Evolutionary conservation across 1,284 basidiomycete species (phyloP), one percentile per base, ranked within the genome.

Genomic region (Apiotrichum laibachii): DNA sequence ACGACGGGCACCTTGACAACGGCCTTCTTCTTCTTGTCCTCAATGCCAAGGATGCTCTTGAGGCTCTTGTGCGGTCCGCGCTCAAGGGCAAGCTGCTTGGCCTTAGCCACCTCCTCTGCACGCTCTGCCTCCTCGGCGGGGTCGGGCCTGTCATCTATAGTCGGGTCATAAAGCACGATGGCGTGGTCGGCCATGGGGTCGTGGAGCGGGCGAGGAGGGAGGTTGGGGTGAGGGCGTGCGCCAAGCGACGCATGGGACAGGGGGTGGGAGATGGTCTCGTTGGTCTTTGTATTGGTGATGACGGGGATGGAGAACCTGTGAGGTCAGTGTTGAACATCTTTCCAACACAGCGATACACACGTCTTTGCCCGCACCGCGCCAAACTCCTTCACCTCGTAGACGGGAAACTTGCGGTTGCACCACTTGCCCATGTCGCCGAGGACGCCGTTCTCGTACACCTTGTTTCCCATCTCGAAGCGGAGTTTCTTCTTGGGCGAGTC

Each of bases 101-200:
- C 83, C 66, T 83, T 83, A 69, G 83, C 87, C 45, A 83, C 85
- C 67, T 88, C 88, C 80, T 86, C 75, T 79, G 83, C 76, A 44
- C 67, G 64, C 50, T 67, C 70, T 11, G 64, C 65, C 19, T 67
- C 66, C 26, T 72, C 73, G 40, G 90, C 89, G 61, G 91, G 88
- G 0, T 89, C 91, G 70, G 95, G 92, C 67, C 87, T 81, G 71
- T 90, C 88, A 72, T 99, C 94, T 49, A 96, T 86, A 0, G 95
- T 99, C 0, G 95, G 95, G 71, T 99, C 95, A 74, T 92, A 99
- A 5, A 98, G 80, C 0, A 99, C 96, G 64, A 99, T 95, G 0
- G 96, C 93, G 75, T 96, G 93, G 71, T 98, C 94, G 56, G 89
- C 87, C 90, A 99, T 95, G 0, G 94, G 96, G 74, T 99, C 93